Evolutionary conservation across 768 basidiomycete species (phyloP).

Genomic region (Serendipita sp.): DNA sequence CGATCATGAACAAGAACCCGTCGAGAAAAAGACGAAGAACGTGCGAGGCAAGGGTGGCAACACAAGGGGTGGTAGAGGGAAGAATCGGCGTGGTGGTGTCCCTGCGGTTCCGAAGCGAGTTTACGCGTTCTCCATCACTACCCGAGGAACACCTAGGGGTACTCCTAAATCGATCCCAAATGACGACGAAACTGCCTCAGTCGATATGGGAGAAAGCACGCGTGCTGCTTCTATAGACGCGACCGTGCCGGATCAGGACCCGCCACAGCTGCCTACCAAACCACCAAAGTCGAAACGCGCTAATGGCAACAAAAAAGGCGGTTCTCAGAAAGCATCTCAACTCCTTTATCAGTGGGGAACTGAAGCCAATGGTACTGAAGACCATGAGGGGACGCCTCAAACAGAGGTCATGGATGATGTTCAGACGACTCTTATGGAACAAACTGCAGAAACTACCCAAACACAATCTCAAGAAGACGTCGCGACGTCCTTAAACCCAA

Average conservation of each 20-base stretch:
- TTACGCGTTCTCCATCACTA: not conserved
- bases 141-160: constrained; percentile 2
- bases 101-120: not conserved
- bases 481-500: too few relatives aligned
- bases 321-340: too few relatives aligned
- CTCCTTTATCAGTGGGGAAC: not conserved
- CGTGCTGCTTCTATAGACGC: not conserved
- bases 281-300: too few relatives aligned
- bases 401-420: not conserved
- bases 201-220: not conserved
- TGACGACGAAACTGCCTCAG: not conserved
- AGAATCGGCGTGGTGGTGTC: not conserved
- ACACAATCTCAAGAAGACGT: too few relatives aligned
- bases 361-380: not conserved
- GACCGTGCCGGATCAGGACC: not conserved
- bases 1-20: not conserved
- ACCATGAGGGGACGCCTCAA: not conserved
- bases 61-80: not conserved
- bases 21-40: not conserved
- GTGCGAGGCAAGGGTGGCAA: not conserved
- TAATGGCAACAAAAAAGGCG: too few relatives aligned
- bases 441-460: too few relatives aligned
- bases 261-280: not conserved
- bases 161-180: not conserved
- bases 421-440: not conserved